Percentiles rank a stretch among this genome's conserved stretches.
Conservation (phyloP, 1,284 basidiomycete species). For the Gomphus sp. region DNA sequence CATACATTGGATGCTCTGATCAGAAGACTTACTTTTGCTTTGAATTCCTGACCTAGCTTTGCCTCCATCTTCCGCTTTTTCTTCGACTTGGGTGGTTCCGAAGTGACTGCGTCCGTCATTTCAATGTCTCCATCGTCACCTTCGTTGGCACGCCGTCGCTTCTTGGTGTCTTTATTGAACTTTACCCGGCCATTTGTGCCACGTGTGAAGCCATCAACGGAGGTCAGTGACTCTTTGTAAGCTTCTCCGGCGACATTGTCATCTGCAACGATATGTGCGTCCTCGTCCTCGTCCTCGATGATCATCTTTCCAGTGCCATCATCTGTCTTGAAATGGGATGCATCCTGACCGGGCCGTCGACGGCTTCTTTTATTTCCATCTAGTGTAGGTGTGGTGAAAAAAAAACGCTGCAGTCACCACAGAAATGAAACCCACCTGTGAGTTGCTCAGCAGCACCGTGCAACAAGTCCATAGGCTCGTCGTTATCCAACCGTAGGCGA, state of each 20-base stretch:
- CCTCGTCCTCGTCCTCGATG: conserved; percentile 51
- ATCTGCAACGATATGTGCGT: conserved; percentile 25
- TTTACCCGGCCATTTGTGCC: conserved; percentile 81
- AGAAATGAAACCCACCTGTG: conserved; percentile 48
- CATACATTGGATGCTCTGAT: not conserved
- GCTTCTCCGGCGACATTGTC: conserved; percentile 62
- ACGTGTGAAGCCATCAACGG: conserved; percentile 83
- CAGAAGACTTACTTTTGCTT: conserved; percentile 53
- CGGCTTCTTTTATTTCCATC: conserved; percentile 44
- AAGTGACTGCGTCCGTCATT: conserved; percentile 47
- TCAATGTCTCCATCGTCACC: conserved; percentile 59
- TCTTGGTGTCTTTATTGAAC: conserved; percentile 97
- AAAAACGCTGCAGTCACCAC: not conserved
- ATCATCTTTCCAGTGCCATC: conserved; percentile 84
- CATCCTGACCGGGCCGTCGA: conserved; percentile 81
- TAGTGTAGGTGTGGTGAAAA: conserved; percentile 19
- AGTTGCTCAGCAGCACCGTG: conserved; percentile 74
- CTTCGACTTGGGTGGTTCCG: conserved; percentile 34
- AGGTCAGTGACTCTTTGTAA: conserved; percentile 75
- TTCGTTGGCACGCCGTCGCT: conserved; percentile 58
- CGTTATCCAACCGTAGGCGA: conserved; percentile 81
- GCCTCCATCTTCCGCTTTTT: conserved; percentile 48
- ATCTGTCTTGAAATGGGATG: conserved; percentile 82
- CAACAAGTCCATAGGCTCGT: conserved; percentile 93
- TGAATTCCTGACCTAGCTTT: conserved; percentile 84